Evolutionary conservation across 1,139 yeast genomes (phyloP).

Genomic region (Suhomyces anneliseae): DNA sequence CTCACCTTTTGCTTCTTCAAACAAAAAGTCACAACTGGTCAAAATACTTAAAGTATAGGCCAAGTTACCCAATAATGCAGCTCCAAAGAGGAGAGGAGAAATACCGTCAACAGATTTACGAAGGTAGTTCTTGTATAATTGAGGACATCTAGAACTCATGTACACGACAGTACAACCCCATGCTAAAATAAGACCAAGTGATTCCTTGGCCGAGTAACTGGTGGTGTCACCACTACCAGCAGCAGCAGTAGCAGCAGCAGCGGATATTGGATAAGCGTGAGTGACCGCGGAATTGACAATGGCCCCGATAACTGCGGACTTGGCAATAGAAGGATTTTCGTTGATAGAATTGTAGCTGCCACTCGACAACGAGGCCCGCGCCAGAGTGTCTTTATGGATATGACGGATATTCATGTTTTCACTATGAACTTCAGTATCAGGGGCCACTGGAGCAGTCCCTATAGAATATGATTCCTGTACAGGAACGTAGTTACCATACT

Average conservation of each 20-base stretch:
- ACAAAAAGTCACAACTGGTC: constrained; percentile 45
- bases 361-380: constrained; percentile 4
- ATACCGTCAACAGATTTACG: constrained; percentile 84
- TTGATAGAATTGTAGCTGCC: constrained; percentile 29
- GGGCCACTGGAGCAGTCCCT: constrained; percentile 12
- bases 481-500: constrained; percentile 9
- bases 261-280: constrained; percentile 21
- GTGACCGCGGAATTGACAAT: constrained; percentile 24
- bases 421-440: constrained; percentile 6
- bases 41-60: constrained; percentile 76
- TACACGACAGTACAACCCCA: constrained; percentile 83
- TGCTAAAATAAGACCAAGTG: constrained; percentile 48
- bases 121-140: constrained; percentile 68
- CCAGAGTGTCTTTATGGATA: constrained; percentile 5
- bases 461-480: constrained; percentile 7
- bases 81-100: constrained; percentile 72
- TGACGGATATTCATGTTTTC: constrained; percentile 6
- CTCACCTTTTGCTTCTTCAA: constrained; percentile 31
- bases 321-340: constrained; percentile 10
- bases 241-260: constrained; percentile 1
- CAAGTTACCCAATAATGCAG: constrained; percentile 80
- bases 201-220: constrained; percentile 1
- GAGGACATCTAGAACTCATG: constrained; percentile 81
- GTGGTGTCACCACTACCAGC: not conserved
- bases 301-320: constrained; percentile 21